phyloP scores from a whole-genome alignment of 192 early-diverging fungal genomes.

The Helicostylum pulchrum region DNA sequence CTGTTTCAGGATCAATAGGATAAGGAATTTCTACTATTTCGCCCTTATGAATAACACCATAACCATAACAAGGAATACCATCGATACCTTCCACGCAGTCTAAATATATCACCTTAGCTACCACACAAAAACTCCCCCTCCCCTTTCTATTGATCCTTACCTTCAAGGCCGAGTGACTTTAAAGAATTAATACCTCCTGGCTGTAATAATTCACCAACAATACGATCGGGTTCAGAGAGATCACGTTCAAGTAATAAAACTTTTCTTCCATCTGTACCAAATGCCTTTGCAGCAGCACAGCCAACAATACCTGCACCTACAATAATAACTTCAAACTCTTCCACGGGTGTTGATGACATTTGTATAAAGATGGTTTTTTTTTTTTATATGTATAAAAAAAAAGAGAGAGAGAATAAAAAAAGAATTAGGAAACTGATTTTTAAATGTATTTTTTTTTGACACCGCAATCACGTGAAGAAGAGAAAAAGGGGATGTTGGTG shows the following conservation, averaged over 20 bases:
- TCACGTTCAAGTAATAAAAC: slow-evolving; percentile 82
- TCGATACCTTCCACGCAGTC: slow-evolving; percentile 83
- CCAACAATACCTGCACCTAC: slow-evolving; percentile 94
- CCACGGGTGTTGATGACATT: slow-evolving; percentile 11
- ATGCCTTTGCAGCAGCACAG: slow-evolving; percentile 75
- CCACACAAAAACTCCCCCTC: too few relatives aligned
- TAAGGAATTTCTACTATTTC: slow-evolving; percentile 72
- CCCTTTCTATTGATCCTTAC: slow-evolving; percentile 27
- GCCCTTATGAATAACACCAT: slow-evolving; percentile 64
- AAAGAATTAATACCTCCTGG: slow-evolving; percentile 89
- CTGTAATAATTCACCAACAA: slow-evolving; percentile 97
- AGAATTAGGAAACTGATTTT: not conserved
- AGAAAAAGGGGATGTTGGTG: too few relatives aligned
- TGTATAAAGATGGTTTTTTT: not conserved
- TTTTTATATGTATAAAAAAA: not conserved
- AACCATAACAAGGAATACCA: slow-evolving; percentile 80
- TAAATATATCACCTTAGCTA: slow-evolving; percentile 2
- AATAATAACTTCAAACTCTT: slow-evolving; percentile 75
- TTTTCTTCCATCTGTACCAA: slow-evolving; percentile 71
- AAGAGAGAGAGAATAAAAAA: not conserved
- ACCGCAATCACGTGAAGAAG: too few relatives aligned
- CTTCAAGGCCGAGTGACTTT: slow-evolving; percentile 67
- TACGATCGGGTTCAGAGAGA: slow-evolving; percentile 91
- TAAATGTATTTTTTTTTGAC: too few relatives aligned
- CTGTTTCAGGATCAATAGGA: slow-evolving; percentile 47